Base-by-base conservation (phyloP, 2,329 filamentous ascomycete genomes). In the Alternaria tenuissima region DNA sequence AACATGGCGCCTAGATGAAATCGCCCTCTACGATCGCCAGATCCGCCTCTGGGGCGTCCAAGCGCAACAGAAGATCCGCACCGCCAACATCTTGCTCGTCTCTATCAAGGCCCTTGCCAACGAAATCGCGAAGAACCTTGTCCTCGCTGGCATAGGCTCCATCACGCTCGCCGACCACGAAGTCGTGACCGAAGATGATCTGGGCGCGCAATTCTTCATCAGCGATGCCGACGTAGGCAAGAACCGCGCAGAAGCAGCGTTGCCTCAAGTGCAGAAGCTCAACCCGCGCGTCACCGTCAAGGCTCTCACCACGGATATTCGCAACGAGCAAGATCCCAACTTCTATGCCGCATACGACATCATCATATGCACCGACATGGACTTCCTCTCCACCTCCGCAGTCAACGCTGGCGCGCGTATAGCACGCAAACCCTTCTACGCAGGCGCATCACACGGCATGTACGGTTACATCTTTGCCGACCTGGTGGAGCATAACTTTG, bases 401-500 rank as follows among this genome's bases (percentile, higher is more conserved):
- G 91, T 98, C 81, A 97, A 98, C 80, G 92, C 92, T 22, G 90
- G 91, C 28, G 94, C 93, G 41, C 90, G 94, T 47, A 81, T 96
- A 38, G 89, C 90, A 62, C 86, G 88, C 64, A 88, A 88, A 48
- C 89, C 93, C 11, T 97, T 97, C 79, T 99, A 99, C 79, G 93
- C 93, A 9, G 91, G 93, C 36, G 90, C 89, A 52, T 88, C 91
- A 3, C 92, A 97, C 75, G 95, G 95, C 49, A 86, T 97, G 76
- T 98, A 96, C 77, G 95, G 95, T 57, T 99, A 92, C 81, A 91
- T 97, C 67, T 99, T 99, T 77, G 91, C 91, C 59, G 95, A 99
- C 77, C 85, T 99, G 22, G 93, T 97, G 68, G 86, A 89, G 71
- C 95, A 99, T 78, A 89, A 94, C 71, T 99, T 93, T 74, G 88